Base-by-base conservation (phyloP, 2,329 filamentous ascomycete species). In the Colletotrichum tamarilloi region DNA sequence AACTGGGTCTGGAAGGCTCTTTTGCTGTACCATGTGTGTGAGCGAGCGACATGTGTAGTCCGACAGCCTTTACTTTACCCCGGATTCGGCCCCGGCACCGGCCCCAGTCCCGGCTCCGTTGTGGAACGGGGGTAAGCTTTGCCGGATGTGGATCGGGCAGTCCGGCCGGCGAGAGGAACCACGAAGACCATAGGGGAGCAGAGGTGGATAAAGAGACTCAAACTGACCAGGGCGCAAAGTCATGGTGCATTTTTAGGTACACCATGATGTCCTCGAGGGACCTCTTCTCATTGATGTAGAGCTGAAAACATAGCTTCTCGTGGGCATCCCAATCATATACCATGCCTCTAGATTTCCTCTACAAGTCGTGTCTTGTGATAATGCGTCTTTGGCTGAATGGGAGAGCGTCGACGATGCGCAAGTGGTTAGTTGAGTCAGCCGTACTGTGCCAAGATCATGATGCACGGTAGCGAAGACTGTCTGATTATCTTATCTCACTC, bases 281-380 rank as follows among this genome's bases (percentile, higher is more conserved):
- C 83, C 89, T 92, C 77, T 91, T 91, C 83, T 97, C 92, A 72
- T 92, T 89, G 76, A 96, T 94, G 78, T 95, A 97, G 78, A 97
- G 89, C 76, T 90, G 89, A 53, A 81, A 81, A 77, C 84, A 85
- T 77, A 78, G 82, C 66, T 85, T 80, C 77, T 81, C 81, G 76
- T 87, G 81, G 16, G 77, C 76, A n/a, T 84, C 83, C 85, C 86
- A 87, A 72, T 85, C 80, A 78, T 87, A 87, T 24, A 83, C 84
- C 86, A 87, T 87, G 76, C 59, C 60, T 82, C 73, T 70, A 67
- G 63, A 46, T 26, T 52, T 42, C 58, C 57, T 16, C 5, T 42
- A 14, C 4, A 0, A 42, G 5, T 12, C n/a, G 52, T 24, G 42
- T 19, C 53, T 19, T 67, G 30, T 9, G 11, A 24, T 12, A 57